Evolutionary conservation across 805 yeast genomes (phyloP).

Genomic region (Blastobotrys chiropterorum): DNA sequence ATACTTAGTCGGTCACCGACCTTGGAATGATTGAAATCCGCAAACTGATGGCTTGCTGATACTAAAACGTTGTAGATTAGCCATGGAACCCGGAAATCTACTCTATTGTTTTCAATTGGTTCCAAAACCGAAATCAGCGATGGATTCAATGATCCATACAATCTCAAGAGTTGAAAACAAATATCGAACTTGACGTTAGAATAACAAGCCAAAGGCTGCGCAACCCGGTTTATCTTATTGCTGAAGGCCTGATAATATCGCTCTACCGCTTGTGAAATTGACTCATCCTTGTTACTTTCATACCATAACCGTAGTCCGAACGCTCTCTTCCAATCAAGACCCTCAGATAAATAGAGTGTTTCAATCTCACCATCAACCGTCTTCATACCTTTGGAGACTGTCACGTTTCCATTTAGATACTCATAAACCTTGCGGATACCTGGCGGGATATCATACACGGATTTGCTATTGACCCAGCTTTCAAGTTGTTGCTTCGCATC

Average conservation of each 20-base stretch:
- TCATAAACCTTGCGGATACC: conserved; percentile 55
- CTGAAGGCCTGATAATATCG: conserved; percentile 17
- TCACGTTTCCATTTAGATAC: conserved; percentile 44
- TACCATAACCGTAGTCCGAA: conserved; percentile 58
- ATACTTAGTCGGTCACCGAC: conserved; percentile 37
- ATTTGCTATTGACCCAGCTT: conserved; percentile 52
- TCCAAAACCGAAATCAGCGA: conserved; percentile 12
- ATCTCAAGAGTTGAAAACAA: conserved; percentile 11
- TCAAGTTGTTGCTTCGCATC: conserved; percentile 58
- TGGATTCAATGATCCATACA: conserved; percentile 14
- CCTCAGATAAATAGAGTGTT: conserved; percentile 28
- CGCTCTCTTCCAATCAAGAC: conserved; percentile 60
- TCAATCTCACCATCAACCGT: conserved; percentile 11
- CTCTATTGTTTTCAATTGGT: not conserved
- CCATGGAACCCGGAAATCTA: conserved; percentile 38
- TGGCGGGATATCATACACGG: conserved; percentile 43
- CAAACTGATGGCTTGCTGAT: conserved; percentile 12
- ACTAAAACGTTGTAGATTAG: conserved; percentile 40
- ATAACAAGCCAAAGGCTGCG: conserved; percentile 7
- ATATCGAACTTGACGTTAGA: conserved; percentile 4
- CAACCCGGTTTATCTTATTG: conserved; percentile 5
- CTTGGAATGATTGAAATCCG: conserved; percentile 8
- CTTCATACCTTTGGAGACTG: conserved; percentile 23
- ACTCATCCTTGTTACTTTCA: conserved; percentile 32
- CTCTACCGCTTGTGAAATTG: conserved; percentile 20